Base-by-base conservation (phyloP, 805 yeast species). In the Yamadazyma laniorum region DNA sequence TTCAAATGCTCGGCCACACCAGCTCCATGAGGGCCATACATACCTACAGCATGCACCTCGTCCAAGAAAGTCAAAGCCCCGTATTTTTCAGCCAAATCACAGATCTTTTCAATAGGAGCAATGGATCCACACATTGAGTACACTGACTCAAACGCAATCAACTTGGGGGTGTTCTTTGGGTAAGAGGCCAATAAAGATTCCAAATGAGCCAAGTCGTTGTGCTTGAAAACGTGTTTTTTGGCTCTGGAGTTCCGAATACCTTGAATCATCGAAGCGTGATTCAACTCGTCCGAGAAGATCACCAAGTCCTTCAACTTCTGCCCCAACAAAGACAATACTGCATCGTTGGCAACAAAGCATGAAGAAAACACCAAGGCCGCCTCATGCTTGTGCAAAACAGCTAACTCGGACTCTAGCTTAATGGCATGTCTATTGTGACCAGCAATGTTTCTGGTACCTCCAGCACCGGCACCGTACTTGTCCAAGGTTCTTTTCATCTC, bases 11-110 rank as follows among this genome's bases (percentile, higher is more conserved):
- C 99, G 33, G 98, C 96, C 39, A 93, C 98, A 68, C 99, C 99
- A 23, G 96, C 99, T 58, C 99, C 99, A 55, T 86, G 96, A 43
- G 99, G 98, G 54, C 99, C 99, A 59, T 93, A 93, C 82, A 93
- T 77, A 39, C 99, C 99, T 32, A 93, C 98, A 25, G 99, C 98
- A 58, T 93, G 99, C 26, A 93, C 99, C 65, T 93, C 99, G 62
- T 93, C 99, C 61, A 93, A 72, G 65, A 93, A 93, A 21, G 99
- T 93, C 53, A 93, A 66, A 32, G 98, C 98, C 45, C 98, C 98
- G 60, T 93, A 93, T 66, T 93, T 88, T 37, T 93, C 96, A 28
- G 99, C 99, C 56, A 93, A 74, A 52, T 90, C 96, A 61, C 97
- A 91, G 49, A 93, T 89, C 45, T 77, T 80, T 54, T 84, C 87